These are phyloP conservation scores for Naematelia aurantialba DNA, from an alignment of 768 basidiomycete genomes.

Conservation along the genomic window DNA sequence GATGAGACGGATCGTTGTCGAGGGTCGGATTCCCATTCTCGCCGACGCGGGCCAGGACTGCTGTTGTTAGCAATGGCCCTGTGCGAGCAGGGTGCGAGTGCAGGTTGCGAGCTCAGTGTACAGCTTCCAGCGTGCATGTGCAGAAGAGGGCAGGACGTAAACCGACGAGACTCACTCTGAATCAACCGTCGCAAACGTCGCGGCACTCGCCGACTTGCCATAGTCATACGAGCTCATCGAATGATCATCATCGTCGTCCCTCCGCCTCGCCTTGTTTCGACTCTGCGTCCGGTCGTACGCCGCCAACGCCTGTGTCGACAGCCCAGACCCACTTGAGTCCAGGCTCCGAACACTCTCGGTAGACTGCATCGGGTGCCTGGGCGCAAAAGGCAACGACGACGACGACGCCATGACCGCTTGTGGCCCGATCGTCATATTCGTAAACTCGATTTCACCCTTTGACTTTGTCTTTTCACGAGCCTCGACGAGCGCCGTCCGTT, in stretches of 20 bases:
- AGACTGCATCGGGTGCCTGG: background rate
- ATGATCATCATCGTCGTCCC: constrained; percentile 50
- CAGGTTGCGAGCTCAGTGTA: no score
- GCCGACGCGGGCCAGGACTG: constrained; percentile 44
- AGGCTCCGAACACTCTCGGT: background rate
- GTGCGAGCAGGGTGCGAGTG: no score
- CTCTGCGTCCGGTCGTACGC: constrained; percentile 11
- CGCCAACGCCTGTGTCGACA: constrained; percentile 7
- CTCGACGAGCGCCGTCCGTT: constrained; percentile 71
- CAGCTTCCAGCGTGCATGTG: no score
- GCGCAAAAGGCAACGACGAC: background rate
- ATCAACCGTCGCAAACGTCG: constrained; percentile 46
- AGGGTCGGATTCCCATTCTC: constrained; percentile 10
- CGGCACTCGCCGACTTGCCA: constrained; percentile 37
- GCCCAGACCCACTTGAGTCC: background rate
- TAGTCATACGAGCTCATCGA: constrained; percentile 45
- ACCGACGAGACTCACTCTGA: constrained; percentile 44
- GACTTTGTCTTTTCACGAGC: constrained; percentile 24
- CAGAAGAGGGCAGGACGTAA: constrained; percentile 1
- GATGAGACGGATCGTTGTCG: constrained; percentile 36
- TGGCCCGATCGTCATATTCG: constrained; percentile 3
- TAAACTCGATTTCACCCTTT: constrained; percentile 29
- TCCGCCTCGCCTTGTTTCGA: constrained; percentile 48
- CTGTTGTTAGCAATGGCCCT: no score
- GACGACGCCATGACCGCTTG: constrained; percentile 1